Evolutionary conservation across 1,284 basidiomycete genomes (phyloP).

Genomic region (Grifola frondosa): DNA sequence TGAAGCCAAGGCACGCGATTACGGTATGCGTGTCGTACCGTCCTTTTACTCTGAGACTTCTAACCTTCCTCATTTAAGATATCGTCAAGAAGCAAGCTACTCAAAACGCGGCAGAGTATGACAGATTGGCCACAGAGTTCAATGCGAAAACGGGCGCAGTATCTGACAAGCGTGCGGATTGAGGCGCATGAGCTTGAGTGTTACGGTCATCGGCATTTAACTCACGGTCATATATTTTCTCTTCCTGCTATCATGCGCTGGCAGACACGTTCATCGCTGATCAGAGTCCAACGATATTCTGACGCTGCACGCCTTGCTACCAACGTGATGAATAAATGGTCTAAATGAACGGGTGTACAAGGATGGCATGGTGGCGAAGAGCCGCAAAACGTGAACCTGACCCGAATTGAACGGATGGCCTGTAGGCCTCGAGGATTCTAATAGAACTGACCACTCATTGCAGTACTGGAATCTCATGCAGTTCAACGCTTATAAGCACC

Average conservation of each 20-base stretch:
- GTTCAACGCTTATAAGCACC: too few species aligned
- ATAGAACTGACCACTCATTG: too few species aligned
- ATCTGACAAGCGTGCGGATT: slow-evolving; percentile 49
- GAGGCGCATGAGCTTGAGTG: slow-evolving; percentile 3
- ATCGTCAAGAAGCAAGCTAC: slow-evolving; percentile 82
- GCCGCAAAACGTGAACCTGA: too few species aligned
- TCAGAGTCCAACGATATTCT: background rate
- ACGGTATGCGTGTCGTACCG: slow-evolving; percentile 47
- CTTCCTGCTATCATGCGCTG: background rate
- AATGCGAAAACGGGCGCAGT: slow-evolving; percentile 65
- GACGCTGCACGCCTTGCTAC: background rate
- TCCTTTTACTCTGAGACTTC: background rate
- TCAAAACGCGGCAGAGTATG: slow-evolving; percentile 78
- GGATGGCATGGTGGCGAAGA: too few species aligned
- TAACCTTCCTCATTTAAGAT: slow-evolving; percentile 38
- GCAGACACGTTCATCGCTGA: background rate
- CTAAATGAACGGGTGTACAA: background rate
- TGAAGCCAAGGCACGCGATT: slow-evolving; percentile 61
- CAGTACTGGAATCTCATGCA: too few species aligned
- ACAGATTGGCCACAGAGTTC: slow-evolving; percentile 76
- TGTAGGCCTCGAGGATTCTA: too few species aligned
- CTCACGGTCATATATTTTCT: background rate
- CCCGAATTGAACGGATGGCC: too few species aligned
- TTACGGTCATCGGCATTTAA: background rate
- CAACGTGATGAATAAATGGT: background rate